Base-by-base conservation (phyloP, 1,284 basidiomycete genomes). In the Schizophyllum amplum region DNA sequence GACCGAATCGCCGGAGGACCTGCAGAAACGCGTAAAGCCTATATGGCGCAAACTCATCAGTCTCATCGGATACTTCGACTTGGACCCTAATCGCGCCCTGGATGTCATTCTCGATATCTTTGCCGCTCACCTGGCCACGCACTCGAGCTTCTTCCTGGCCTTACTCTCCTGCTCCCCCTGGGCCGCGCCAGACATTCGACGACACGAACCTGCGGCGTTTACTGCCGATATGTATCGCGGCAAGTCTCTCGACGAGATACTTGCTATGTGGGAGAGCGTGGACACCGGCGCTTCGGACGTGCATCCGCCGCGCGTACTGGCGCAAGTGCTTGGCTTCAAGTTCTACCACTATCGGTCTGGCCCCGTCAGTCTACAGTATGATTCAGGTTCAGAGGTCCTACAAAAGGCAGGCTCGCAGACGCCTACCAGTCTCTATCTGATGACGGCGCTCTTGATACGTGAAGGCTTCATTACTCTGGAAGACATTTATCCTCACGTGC, bases 271-370 rank as follows among this genome's bases (percentile, higher is more conserved):
- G 1, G 83, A 86, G 51, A 63, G 55, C 54, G 57, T 60, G 24
- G 55, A n/a, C 49, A 20, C 62, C 56, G 9, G 57, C 63, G 20
- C 55, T 58, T 25, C 58, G 63, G 15, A 64, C 64, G 42, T 66
- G 65, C 51, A 24, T 52, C 20, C 55, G 61, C 69, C 88, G 63
- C 72, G 84, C 52, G 87, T 94, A 15, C 76, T 96, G 60, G 90
- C 92, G 7, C 93, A 98, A 70, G 87, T 98, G 1, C 75, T 99
- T 13, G 96, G 96, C 21, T 98, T 98, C 80, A 98, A 99, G 69
- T 97, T 97, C 66, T 79, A 80, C 9, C 86, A 90, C 70, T 98
- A 96, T 71, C 87, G 93, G 72, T 91, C 91, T 61, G 56, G n/a
- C n/a, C n/a, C n/a, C n/a, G 80, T 65, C 54, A 24, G 33, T 52